These are phyloP conservation scores for Saccharomycopsis malanga DNA, from an alignment of 805 yeast genomes.

Conservation along the genomic window DNA sequence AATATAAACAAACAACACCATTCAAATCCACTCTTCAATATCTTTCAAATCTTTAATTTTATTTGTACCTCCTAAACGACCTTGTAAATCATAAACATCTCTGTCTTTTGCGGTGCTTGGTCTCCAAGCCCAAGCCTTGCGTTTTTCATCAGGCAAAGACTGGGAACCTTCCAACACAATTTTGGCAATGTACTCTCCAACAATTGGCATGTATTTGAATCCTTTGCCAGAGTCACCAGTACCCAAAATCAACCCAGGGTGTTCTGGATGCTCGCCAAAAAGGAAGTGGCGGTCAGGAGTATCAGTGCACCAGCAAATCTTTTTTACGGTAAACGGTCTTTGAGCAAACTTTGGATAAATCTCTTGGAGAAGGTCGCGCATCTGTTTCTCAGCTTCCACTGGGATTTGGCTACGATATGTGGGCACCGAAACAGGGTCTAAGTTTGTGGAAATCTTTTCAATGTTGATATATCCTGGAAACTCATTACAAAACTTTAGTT, in stretches of 20 bases:
- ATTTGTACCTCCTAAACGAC: slow-evolving; percentile 29
- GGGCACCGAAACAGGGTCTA: slow-evolving; percentile 27
- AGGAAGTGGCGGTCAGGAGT: slow-evolving; percentile 31
- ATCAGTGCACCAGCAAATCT: slow-evolving; percentile 35
- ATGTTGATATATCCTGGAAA: slow-evolving; percentile 33
- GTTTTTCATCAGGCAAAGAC: slow-evolving; percentile 25
- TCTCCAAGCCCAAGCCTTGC: slow-evolving; percentile 32
- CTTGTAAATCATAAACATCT: slow-evolving; percentile 20
- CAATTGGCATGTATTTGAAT: slow-evolving; percentile 32
- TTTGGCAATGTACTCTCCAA: slow-evolving; percentile 30
- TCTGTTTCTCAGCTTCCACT: slow-evolving; percentile 28
- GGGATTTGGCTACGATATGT: slow-evolving; percentile 29
- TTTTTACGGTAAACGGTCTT: slow-evolving; percentile 27
- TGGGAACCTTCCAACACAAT: slow-evolving; percentile 29
- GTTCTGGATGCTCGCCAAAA: slow-evolving; percentile 29
- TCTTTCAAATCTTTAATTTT: slow-evolving; percentile 27
- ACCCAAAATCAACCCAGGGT: slow-evolving; percentile 27
- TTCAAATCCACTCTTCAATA: slow-evolving; percentile 25
- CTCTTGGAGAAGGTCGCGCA: slow-evolving; percentile 30
- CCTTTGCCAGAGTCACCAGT: slow-evolving; percentile 36
- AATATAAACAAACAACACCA: neutral
- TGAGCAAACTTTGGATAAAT: slow-evolving; percentile 29
- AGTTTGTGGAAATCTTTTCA: neutral
- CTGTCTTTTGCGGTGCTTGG: slow-evolving; percentile 26
- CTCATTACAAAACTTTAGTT: slow-evolving; percentile 35